Percentiles rank a stretch among this genome's conserved stretches.
phyloP scores from a whole-genome alignment of 2,329 filamentous ascomycete species.

The Pseudogymnoascus sp. region DNA sequence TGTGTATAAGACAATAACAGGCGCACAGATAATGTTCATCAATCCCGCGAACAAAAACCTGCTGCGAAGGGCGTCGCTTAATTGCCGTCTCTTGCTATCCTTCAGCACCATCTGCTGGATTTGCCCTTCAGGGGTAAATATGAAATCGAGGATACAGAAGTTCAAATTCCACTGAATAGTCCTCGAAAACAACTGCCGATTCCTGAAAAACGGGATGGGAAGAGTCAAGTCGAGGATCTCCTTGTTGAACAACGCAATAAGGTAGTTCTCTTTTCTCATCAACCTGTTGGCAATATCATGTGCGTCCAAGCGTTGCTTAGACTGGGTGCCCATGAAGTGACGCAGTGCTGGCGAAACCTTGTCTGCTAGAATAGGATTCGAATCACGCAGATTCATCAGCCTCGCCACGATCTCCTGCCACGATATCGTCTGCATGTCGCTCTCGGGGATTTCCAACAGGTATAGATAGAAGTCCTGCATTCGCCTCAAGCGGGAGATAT shows the following conservation, averaged over 20 bases:
- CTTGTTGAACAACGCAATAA: conserved; percentile 96
- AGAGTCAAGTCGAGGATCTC: conserved; percentile 83
- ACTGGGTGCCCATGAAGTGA: conserved; percentile 66
- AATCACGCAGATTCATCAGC: conserved; percentile 61
- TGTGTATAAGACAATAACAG: conserved; percentile 80
- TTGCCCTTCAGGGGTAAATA: conserved; percentile 84
- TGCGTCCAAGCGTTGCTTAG: conserved; percentile 88
- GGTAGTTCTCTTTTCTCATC: conserved; percentile 94
- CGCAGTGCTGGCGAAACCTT: conserved; percentile 50
- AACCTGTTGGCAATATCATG: conserved; percentile 95
- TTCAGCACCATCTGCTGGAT: conserved; percentile 80
- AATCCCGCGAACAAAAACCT: conserved; percentile 77
- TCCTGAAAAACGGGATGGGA: conserved; percentile 73
- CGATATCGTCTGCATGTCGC: conserved; percentile 64
- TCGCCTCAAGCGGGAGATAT: conserved; percentile 50
- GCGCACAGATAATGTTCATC: conserved; percentile 78
- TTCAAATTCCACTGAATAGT: conserved; percentile 90
- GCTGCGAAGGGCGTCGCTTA: conserved; percentile 69
- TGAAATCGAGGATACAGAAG: conserved; percentile 83
- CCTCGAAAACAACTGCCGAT: conserved; percentile 76
- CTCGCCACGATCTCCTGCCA: conserved; percentile 66
- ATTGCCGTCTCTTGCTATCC: conserved; percentile 66
- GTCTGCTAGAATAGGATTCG: conserved; percentile 58
- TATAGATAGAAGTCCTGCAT: conserved; percentile 65
- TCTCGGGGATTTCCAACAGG: conserved; percentile 58